phyloP scores from a whole-genome alignment of 108 stramenopile genomes.

The Pseudonitzschia pungens region DNA sequence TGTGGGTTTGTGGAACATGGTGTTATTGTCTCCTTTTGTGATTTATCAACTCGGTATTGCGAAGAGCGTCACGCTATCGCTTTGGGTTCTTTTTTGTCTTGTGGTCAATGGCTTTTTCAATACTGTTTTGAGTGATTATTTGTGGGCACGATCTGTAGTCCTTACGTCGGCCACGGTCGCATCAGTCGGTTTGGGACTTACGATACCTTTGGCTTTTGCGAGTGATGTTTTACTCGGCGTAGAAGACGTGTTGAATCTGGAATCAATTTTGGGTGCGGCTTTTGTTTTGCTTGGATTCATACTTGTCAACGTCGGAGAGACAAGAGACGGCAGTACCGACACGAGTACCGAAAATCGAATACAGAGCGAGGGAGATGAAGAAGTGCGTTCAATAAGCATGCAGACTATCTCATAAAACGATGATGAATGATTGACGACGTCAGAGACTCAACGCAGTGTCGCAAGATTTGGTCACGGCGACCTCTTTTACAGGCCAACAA shows the following conservation, averaged over 20 bases:
- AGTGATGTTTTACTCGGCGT: constrained; percentile 67
- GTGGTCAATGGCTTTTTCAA: constrained; percentile 80
- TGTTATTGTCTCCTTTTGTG: constrained; percentile 61
- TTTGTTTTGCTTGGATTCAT: constrained; percentile 74
- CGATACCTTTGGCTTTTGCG: constrained; percentile 92
- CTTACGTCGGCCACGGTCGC: constrained; percentile 96
- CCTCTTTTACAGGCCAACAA: too few relatives aligned
- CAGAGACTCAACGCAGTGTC: too few relatives aligned
- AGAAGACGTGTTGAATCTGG: constrained; percentile 33
- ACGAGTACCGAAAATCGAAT: background rate
- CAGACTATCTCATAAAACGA: background rate
- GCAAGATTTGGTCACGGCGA: too few relatives aligned
- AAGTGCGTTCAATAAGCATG: background rate
- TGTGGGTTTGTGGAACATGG: constrained; percentile 80
- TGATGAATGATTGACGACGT: too few relatives aligned
- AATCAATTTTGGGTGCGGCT: constrained; percentile 63
- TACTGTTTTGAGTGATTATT: constrained; percentile 89
- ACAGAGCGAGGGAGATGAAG: background rate
- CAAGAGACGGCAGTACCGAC: constrained; percentile 21
- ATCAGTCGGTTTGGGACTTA: constrained; percentile 93
- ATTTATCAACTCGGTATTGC: constrained; percentile 43
- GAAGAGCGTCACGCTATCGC: constrained; percentile 33
- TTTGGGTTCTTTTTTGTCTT: constrained; percentile 62
- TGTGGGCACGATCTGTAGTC: constrained; percentile 95
- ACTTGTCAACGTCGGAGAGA: constrained; percentile 69